Percentiles rank a stretch among this genome's conserved stretches.
Conservation (phyloP, 108 stramenopile genomes). For the Chaetoceros tenuissimus region DNA sequence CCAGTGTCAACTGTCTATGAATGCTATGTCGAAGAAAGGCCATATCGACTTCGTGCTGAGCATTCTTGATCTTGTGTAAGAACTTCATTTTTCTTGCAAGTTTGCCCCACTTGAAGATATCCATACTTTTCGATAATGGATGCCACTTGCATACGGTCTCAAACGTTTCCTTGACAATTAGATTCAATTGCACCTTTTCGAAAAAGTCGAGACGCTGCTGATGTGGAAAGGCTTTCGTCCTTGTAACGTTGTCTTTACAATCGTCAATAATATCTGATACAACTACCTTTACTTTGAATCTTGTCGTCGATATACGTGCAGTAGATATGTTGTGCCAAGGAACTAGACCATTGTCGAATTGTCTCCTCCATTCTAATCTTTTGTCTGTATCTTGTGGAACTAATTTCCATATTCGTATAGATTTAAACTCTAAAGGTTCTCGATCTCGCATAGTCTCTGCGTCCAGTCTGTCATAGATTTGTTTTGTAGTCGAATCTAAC, state of each 20-base stretch:
- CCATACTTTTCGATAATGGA: constrained; percentile 23
- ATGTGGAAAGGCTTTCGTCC: constrained; percentile 13
- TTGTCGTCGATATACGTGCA: constrained; percentile 1
- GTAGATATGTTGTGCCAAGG: constrained; percentile 21
- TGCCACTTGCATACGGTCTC: constrained; percentile 35
- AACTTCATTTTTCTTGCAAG: constrained; percentile 41
- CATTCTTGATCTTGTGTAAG: constrained; percentile 25
- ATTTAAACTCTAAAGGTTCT: not conserved
- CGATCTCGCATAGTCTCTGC: too few relatives aligned
- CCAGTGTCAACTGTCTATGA: constrained; percentile 26
- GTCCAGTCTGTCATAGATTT: too few relatives aligned
- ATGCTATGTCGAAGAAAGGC: constrained; percentile 21
- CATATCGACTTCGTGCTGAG: constrained; percentile 39
- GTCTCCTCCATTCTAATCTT: constrained; percentile 24
- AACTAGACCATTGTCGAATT: constrained; percentile 28
- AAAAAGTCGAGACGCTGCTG: constrained; percentile 37
- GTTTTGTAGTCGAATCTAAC: too few relatives aligned
- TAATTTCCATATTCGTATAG: constrained; percentile 24
- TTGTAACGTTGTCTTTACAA: constrained; percentile 20
- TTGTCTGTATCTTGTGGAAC: constrained; percentile 21
- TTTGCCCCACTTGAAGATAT: constrained; percentile 48
- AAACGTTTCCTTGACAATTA: constrained; percentile 29
- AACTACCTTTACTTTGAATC: constrained; percentile 24
- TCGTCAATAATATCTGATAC: constrained; percentile 14
- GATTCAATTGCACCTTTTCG: constrained; percentile 20